Evolutionary conservation across 2,329 filamentous ascomycete species (phyloP).

Genomic region (Phialophora expanda): DNA sequence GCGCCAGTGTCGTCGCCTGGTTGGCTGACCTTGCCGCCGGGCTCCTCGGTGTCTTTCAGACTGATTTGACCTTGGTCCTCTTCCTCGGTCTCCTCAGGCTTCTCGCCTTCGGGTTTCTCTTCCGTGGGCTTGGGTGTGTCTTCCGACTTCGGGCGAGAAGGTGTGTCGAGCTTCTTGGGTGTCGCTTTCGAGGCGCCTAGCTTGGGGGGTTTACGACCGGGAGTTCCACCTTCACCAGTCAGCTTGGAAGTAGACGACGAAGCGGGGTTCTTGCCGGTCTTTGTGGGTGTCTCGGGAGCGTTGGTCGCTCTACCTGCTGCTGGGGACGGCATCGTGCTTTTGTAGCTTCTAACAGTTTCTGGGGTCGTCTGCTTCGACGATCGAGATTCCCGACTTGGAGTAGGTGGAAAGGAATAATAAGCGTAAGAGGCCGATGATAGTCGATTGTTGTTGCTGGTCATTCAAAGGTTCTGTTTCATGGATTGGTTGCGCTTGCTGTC

Average conservation of each 20-base stretch:
- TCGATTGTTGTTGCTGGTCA: slow-evolving; percentile 38
- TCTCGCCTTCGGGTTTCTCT: slow-evolving; percentile 29
- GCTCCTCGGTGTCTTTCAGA: slow-evolving; percentile 38
- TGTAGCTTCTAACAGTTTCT: slow-evolving; percentile 35
- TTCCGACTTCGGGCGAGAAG: slow-evolving; percentile 19
- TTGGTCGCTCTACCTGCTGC: slow-evolving; percentile 36
- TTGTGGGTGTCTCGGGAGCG: slow-evolving; percentile 41
- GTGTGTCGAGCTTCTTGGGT: slow-evolving; percentile 35
- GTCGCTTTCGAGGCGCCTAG: slow-evolving; percentile 37
- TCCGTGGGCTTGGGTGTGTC: slow-evolving; percentile 27
- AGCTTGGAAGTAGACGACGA: slow-evolving; percentile 41
- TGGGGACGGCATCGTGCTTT: slow-evolving; percentile 40
- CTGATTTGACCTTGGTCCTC: slow-evolving; percentile 33
- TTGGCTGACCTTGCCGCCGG: slow-evolving; percentile 35
- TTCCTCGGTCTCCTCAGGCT: slow-evolving; percentile 34
- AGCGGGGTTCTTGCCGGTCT: slow-evolving; percentile 39
- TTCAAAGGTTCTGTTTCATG: slow-evolving; percentile 30
- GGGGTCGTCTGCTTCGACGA: slow-evolving; percentile 31
- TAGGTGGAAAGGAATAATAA: slow-evolving; percentile 39
- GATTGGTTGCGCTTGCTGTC: slow-evolving; percentile 18
- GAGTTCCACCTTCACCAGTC: slow-evolving; percentile 30
- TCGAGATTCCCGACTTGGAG: slow-evolving; percentile 33
- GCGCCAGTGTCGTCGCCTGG: slow-evolving; percentile 39
- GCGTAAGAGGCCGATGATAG: slow-evolving; percentile 40
- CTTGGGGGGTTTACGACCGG: slow-evolving; percentile 38